These are phyloP conservation scores for Copromyces sp. DNA, from an alignment of 495 filamentous ascomycete genomes.

Conservation along the genomic window DNA sequence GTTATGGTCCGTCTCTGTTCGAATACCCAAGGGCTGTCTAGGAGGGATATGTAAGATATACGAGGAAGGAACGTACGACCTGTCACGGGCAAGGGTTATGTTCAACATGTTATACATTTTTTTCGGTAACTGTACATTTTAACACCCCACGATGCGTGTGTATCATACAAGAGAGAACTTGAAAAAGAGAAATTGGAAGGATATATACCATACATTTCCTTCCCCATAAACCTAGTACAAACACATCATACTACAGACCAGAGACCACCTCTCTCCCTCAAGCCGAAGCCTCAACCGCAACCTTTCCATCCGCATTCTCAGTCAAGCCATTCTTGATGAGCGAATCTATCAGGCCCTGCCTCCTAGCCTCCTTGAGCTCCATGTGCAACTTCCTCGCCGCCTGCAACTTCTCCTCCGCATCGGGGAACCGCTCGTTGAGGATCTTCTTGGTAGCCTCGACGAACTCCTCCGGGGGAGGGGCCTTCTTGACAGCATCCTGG, in stretches of 20 bases:
- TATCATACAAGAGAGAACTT: slow-evolving; percentile 8
- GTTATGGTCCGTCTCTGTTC: neutral
- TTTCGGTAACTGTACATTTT: slow-evolving; percentile 15
- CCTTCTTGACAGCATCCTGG: slow-evolving; percentile 87
- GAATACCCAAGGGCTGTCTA: neutral
- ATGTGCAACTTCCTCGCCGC: slow-evolving; percentile 28
- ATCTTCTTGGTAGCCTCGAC: slow-evolving; percentile 25
- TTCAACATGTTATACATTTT: neutral
- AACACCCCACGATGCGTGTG: slow-evolving; percentile 2
- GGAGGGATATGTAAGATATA: neutral
- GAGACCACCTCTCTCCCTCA: neutral
- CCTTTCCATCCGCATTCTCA: neutral
- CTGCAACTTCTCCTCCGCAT: slow-evolving; percentile 26
- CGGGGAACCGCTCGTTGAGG: slow-evolving; percentile 29
- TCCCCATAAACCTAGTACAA: slow-evolving; percentile 2
- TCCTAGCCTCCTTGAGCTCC: slow-evolving; percentile 34
- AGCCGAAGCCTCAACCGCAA: slow-evolving; percentile 9
- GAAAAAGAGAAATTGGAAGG: neutral
- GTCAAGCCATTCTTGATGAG: slow-evolving; percentile 4
- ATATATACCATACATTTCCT: slow-evolving; percentile 1
- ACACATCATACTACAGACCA: neutral
- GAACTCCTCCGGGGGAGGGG: slow-evolving; percentile 53
- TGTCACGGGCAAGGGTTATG: neutral
- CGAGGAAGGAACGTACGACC: neutral
- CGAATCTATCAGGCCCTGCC: slow-evolving; percentile 22